Conservation (phyloP, 208 protist genomes). For the Crithidia thermophila region DNA sequence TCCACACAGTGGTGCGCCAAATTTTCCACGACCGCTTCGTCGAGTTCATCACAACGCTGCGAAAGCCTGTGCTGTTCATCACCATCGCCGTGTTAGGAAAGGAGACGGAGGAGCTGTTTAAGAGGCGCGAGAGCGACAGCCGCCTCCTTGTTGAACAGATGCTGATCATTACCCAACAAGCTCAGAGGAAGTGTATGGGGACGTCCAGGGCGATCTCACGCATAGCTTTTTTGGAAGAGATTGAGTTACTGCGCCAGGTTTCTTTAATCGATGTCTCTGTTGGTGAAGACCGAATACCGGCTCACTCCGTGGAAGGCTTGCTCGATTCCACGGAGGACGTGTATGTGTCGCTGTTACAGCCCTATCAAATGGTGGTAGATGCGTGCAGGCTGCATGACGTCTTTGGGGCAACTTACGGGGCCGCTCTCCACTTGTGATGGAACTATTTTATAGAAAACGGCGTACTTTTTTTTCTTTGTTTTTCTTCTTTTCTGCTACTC, state of each 20-base stretch:
- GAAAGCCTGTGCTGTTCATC: constrained; percentile 71
- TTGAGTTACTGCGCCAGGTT: constrained; percentile 80
- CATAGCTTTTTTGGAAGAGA: constrained; percentile 57
- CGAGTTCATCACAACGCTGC: constrained; percentile 82
- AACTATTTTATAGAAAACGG: not conserved
- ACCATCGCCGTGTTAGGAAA: constrained; percentile 66
- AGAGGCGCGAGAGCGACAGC: constrained; percentile 38
- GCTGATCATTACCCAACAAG: constrained; percentile 50
- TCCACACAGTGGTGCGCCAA: constrained; percentile 80
- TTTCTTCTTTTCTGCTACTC: constrained; percentile 1
- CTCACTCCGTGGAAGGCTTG: constrained; percentile 46
- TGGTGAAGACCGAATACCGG: constrained; percentile 75
- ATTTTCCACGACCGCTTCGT: constrained; percentile 91
- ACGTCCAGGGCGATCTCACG: constrained; percentile 11
- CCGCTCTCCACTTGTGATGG: constrained; percentile 17
- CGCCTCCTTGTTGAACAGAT: constrained; percentile 65
- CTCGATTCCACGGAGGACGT: constrained; percentile 70
- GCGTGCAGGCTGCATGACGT: constrained; percentile 74
- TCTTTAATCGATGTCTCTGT: constrained; percentile 82
- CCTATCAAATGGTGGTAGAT: constrained; percentile 82
- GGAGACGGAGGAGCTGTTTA: constrained; percentile 67
- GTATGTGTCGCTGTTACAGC: constrained; percentile 74
- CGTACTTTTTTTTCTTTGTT: not conserved
- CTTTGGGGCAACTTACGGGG: constrained; percentile 53
- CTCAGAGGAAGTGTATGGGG: constrained; percentile 32